Conservation (phyloP, 306 rosid genomes). For the Dicorynia guianensis region DNA sequence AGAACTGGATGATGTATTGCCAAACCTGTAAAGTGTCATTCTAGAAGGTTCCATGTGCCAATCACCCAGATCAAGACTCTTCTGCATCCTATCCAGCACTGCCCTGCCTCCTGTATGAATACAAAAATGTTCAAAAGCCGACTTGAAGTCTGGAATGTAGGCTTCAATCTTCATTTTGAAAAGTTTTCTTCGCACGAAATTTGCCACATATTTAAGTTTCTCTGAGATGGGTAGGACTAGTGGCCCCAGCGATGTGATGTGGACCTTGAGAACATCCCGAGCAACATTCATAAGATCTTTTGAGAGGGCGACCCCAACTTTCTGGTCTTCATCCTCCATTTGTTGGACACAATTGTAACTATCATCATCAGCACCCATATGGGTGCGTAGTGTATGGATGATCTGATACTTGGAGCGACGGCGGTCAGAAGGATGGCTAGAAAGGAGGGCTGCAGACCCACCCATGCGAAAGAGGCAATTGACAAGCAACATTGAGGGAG, state of each 20-base stretch:
- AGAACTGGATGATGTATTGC: conserved; percentile 84
- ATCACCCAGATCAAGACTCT: conserved; percentile 72
- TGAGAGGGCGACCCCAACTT: conserved; percentile 66
- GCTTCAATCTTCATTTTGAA: conserved; percentile 63
- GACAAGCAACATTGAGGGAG: conserved; percentile 43
- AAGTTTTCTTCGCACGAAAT: conserved; percentile 58
- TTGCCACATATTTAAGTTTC: conserved; percentile 58
- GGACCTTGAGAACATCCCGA: conserved; percentile 75
- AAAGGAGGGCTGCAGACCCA: conserved; percentile 46
- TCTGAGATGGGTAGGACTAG: conserved; percentile 79
- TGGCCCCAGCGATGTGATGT: conserved; percentile 81
- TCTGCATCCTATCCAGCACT: conserved; percentile 76
- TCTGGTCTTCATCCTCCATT: conserved; percentile 59
- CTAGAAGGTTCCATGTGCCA: conserved; percentile 87
- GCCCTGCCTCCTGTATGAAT: conserved; percentile 66
- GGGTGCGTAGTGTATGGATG: conserved; percentile 77
- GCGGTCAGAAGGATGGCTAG: conserved; percentile 39
- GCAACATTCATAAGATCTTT: conserved; percentile 86
- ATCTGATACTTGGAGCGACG: conserved; percentile 74
- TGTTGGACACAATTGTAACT: conserved; percentile 71
- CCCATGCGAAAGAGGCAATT: conserved; percentile 54
- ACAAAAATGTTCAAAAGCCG: conserved; percentile 74
- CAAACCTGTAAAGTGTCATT: conserved; percentile 77
- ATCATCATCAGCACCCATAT: conserved; percentile 72
- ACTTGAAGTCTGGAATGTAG: conserved; percentile 74